A percentile compares a stretch with the other conserved stretches of the same genome.
phyloP scores from a whole-genome alignment of 495 filamentous ascomycete species.

The Podospora tetraspora region DNA sequence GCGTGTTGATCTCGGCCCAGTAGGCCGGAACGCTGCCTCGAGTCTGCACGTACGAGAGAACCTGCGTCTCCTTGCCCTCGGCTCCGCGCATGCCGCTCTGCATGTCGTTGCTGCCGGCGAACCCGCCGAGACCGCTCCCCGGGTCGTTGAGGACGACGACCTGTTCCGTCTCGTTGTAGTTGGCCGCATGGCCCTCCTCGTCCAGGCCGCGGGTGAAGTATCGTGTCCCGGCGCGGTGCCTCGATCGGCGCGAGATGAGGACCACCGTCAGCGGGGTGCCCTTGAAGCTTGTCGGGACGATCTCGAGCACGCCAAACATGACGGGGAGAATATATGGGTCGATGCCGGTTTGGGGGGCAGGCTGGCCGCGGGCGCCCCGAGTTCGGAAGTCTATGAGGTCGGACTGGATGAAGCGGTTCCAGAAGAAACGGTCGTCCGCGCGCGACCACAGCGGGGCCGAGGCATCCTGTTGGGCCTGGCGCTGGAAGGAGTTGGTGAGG shows the following conservation, averaged over 20 bases:
- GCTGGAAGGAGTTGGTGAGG: slow-evolving; percentile 89
- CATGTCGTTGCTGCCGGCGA: slow-evolving; percentile 68
- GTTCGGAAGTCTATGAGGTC: slow-evolving; percentile 83
- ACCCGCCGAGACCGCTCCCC: slow-evolving; percentile 66
- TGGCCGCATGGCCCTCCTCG: slow-evolving; percentile 86
- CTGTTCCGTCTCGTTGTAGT: slow-evolving; percentile 98
- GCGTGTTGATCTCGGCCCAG: slow-evolving; percentile 90
- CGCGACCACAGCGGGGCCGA: slow-evolving; percentile 78
- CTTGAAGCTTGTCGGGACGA: slow-evolving; percentile 74
- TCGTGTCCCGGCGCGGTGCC: slow-evolving; percentile 81
- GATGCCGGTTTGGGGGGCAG: slow-evolving; percentile 64
- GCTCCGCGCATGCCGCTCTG: slow-evolving; percentile 58
- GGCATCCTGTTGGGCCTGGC: slow-evolving; percentile 68
- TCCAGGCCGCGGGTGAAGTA: slow-evolving; percentile 94
- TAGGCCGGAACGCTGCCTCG: slow-evolving; percentile 90
- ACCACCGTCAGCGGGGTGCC: slow-evolving; percentile 75
- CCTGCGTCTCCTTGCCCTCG: slow-evolving; percentile 68
- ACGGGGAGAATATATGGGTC: slow-evolving; percentile 94
- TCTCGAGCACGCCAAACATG: slow-evolving; percentile 90
- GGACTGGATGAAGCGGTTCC: slow-evolving; percentile 88
- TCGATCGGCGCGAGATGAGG: slow-evolving; percentile 79
- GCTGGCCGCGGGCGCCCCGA: slow-evolving; percentile 46
- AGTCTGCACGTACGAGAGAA: slow-evolving; percentile 91
- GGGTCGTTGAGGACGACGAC: slow-evolving; percentile 78
- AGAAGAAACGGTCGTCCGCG: slow-evolving; percentile 97